Evolutionary conservation across 345 rosid species (phyloP), one percentile per base, ranked within the genome.

Genomic region (Corchorus olitorius): DNA sequence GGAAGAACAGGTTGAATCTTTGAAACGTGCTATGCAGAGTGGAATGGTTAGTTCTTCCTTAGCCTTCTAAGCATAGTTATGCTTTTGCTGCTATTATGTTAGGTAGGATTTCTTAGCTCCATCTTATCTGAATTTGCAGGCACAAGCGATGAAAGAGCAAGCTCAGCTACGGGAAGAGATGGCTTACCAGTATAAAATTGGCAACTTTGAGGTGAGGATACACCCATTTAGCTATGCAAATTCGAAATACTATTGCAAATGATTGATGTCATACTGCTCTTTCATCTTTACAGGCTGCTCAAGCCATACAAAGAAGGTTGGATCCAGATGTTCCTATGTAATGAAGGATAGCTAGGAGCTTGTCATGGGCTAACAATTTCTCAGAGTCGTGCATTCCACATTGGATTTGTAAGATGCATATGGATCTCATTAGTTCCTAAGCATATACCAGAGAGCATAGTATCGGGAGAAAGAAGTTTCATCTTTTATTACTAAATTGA

Each of bases 71-170:
- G 49, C 27, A 39, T 39, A 39, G 6, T 6, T 39, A 39, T 39
- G 43, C 43, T 39, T 39, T 39, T 39, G 43, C 43, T 39, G 43
- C 43, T 39, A 1, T 3, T 0, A 39, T 39, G 43, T 3, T 6
- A 39, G 43, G 4, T 39, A 50, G 56, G 2, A 11, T 20, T 58
- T 13, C 65, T 73, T 5, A 53, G 16, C 19, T 63, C 37, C 34
- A 45, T 74, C 58, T 27, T 19, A 46, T 62, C 27, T 58, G 53
- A 75, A 74, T 82, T 59, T 75, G 20, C 80, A 94, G 98, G 98
- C 97, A 17, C 94, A 94, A 84, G 98, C 94, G 65, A 94, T 92
- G 98, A 96, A 91, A 83, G 97, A 96, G 60, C 99, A 95, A 85
- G 97, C 98, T 73, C 92, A 76, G 59, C 86, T 96, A 69, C 85